Evolutionary conservation across 352 stramenopile genomes (phyloP).

Genomic region (Bremia lactucae): DNA sequence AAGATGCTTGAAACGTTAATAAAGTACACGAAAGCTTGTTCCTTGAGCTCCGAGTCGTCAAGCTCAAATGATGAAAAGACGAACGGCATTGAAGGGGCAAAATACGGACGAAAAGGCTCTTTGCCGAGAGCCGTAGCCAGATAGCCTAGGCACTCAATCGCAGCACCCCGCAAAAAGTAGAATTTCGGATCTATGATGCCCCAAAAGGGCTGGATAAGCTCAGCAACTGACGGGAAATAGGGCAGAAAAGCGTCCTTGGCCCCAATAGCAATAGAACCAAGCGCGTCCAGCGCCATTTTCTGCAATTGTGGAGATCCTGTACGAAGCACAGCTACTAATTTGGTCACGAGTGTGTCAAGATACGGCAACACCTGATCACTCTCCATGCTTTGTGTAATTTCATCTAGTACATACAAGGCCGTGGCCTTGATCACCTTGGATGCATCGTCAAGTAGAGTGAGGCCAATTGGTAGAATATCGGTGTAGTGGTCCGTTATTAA

Average conservation of each 20-base stretch:
- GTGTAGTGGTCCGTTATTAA: conserved; percentile 92
- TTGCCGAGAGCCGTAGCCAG: conserved; percentile 93
- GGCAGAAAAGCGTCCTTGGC: conserved; percentile 95
- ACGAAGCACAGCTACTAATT: conserved; percentile 90
- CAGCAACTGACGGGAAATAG: conserved; percentile 87
- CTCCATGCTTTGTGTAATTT: conserved; percentile 97
- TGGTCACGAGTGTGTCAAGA: conserved; percentile 92
- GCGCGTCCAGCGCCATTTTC: conserved; percentile 95
- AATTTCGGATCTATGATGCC: conserved; percentile 87
- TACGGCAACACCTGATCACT: conserved; percentile 90
- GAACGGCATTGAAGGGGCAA: conserved; percentile 90
- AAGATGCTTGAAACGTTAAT: conserved; percentile 97
- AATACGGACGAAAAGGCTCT: conserved; percentile 93
- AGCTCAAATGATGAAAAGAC: conserved; percentile 89
- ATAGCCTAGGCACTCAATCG: conserved; percentile 97
- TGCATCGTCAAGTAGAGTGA: conserved; percentile 90
- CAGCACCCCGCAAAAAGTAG: conserved; percentile 90
- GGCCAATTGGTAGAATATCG: conserved; percentile 94
- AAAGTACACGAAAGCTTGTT: conserved; percentile 97
- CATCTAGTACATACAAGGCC: conserved; percentile 96
- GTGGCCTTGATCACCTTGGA: conserved; percentile 91
- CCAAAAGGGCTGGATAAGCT: conserved; percentile 86
- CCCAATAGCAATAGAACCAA: conserved; percentile 93
- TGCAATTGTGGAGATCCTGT: conserved; percentile 87
- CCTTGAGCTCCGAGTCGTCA: conserved; percentile 93